Conservation (phyloP, 371 early-diverging fungal genomes). For the Syncephalastrum monosporum region DNA sequence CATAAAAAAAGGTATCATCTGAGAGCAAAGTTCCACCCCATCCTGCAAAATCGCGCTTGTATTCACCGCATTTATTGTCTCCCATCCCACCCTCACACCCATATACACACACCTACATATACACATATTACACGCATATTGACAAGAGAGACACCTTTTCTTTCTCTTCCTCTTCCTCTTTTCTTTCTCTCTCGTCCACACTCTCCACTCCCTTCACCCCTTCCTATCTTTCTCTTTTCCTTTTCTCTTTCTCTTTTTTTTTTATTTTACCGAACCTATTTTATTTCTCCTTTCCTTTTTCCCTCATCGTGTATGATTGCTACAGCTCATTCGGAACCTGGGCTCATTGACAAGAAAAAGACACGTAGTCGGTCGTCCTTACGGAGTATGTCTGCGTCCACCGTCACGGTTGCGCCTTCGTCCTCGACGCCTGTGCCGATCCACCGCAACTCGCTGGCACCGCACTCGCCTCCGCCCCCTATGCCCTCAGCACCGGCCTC, state of each 20-base stretch:
- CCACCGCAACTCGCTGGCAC: background rate
- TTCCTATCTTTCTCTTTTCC: constrained; percentile 1
- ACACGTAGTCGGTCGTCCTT: background rate
- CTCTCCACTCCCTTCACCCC: background rate
- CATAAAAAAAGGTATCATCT: constrained; percentile 6
- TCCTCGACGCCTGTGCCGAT: constrained; percentile 10
- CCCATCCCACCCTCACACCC: background rate
- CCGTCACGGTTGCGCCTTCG: constrained; percentile 5
- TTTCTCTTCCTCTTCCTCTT: background rate
- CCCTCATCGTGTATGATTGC: constrained; percentile 8
- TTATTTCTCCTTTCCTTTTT: background rate
- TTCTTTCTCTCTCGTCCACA: background rate
- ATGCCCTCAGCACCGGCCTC: background rate
- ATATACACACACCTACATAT: background rate
- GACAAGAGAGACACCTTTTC: background rate
- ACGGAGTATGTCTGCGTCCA: background rate
- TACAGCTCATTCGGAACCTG: background rate
- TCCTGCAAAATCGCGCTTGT: too few relatives aligned
- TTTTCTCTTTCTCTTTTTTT: background rate
- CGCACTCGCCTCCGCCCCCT: background rate
- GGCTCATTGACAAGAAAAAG: background rate
- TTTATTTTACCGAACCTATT: too few relatives aligned
- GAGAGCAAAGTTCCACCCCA: too few relatives aligned
- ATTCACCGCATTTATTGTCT: background rate
- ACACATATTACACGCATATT: background rate